Evolutionary conservation across 805 yeast species (phyloP).

Genomic region (Pichia cabralensis): DNA sequence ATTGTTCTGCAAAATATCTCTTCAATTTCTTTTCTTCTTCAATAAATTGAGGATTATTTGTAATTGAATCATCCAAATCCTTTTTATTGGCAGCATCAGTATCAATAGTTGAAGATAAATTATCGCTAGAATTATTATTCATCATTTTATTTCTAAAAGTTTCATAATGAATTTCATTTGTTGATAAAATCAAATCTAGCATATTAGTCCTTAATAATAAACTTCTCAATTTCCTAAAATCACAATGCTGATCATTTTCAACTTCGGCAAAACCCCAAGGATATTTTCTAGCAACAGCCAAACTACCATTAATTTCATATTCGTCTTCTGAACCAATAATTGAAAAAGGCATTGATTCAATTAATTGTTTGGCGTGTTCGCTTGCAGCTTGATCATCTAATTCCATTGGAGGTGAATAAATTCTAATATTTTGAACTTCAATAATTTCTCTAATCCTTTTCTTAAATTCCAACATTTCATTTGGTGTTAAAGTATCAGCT

Average conservation of each 20-base stretch:
- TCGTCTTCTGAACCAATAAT: constrained; percentile 70
- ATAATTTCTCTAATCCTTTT: constrained; percentile 71
- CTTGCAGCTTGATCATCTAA: constrained; percentile 64
- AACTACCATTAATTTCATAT: constrained; percentile 52
- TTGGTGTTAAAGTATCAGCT: constrained; percentile 72
- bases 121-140: constrained; percentile 29
- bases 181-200: constrained; percentile 70
- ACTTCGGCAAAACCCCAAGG: constrained; percentile 90
- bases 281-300: constrained; percentile 71
- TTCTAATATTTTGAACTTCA: constrained; percentile 73
- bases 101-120: not conserved
- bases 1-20: constrained; percentile 92
- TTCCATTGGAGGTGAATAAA: constrained; percentile 79
- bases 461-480: constrained; percentile 61
- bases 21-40: constrained; percentile 94
- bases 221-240: constrained; percentile 71
- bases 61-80: constrained; percentile 30
- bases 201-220: constrained; percentile 72
- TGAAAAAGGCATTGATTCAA: constrained; percentile 83
- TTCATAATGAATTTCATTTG: constrained; percentile 76
- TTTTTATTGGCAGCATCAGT: constrained; percentile 11
- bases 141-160: constrained; percentile 65
- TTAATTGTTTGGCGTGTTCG: constrained; percentile 71
- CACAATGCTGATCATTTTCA: constrained; percentile 79
- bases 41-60: constrained; percentile 80